Evolutionary conservation across 2,329 filamentous ascomycete species (phyloP).

Genomic region (Aspergillus quadrilineatus): DNA sequence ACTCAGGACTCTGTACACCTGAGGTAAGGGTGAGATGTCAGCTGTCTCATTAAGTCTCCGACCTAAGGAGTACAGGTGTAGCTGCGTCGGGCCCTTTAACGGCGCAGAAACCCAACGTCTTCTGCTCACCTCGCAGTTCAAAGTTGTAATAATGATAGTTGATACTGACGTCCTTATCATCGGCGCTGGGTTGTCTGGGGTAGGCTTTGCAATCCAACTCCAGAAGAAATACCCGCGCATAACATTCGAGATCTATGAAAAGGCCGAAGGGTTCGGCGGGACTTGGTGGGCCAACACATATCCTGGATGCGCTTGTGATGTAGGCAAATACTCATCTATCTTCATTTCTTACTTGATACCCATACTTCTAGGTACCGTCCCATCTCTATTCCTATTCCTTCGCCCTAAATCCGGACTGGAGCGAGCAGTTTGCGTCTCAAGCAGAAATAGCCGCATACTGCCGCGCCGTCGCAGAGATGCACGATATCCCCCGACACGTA

Average conservation of each 20-base stretch:
- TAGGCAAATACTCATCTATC: slow-evolving; percentile 8
- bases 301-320: slow-evolving; percentile 42
- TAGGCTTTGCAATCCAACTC: slow-evolving; percentile 49
- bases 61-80: background rate
- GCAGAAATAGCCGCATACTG: slow-evolving; percentile 37
- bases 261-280: slow-evolving; percentile 39
- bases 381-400: slow-evolving; percentile 48
- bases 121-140: background rate
- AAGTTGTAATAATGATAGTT: slow-evolving; percentile 17
- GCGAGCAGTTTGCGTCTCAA: slow-evolving; percentile 35
- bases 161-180: slow-evolving; percentile 52
- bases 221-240: slow-evolving; percentile 39
- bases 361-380: slow-evolving; percentile 29
- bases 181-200: slow-evolving; percentile 50
- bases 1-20: background rate
- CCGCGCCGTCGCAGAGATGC: slow-evolving; percentile 18
- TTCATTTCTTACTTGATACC: background rate
- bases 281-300: slow-evolving; percentile 39
- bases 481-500: slow-evolving; percentile 25
- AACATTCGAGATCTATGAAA: slow-evolving; percentile 48
- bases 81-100: background rate
- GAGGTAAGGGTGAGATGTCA: background rate
- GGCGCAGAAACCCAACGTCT: background rate
- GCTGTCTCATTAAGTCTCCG: background rate
- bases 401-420: slow-evolving; percentile 43